Base-by-base conservation (phyloP, 768 basidiomycete genomes). In the Naganishia kalamii region DNA sequence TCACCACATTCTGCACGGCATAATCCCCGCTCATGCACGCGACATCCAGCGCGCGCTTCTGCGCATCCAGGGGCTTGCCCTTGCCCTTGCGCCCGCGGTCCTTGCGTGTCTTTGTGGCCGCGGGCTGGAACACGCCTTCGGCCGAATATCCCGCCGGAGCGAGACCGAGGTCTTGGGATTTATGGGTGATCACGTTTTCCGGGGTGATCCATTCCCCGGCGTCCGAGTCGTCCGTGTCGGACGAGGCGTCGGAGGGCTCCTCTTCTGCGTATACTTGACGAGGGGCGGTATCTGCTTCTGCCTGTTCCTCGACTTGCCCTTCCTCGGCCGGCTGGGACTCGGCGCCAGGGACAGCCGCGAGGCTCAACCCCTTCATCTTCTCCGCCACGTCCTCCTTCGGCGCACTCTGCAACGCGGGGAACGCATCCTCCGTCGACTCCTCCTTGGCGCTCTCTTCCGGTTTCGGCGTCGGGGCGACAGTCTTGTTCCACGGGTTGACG, bases 1-100 rank as follows among this genome's bases (percentile, higher is more conserved):
- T 79, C 68, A 94, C 79, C 23, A 98, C 90, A 72, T 99, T 99
- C 79, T 99, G 96, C 87, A 99, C 96, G 19, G 96, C 96, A 77
- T 92, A 98, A 83, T 99, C 96, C 23, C 90, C 90, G 10, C 96
- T 98, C 89, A 98, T 92, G 75, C 93, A 96, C 19, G 92, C 96
- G 5, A 84, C 85, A 60, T 81, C 82, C 49, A 94, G 81, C 60
- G 60, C 11, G n/a, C 37, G 21, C 32, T 25, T 29, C 23, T 29
- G 15, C 12, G 19, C 52, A 27, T 60, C 57, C 63, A 40, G 25
- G 17, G 40, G 37, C 32, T 44, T 64, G 37, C 43, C 33, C 44
- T 61, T 67, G 13, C 57, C 78, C 43, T 62, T 66, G 2, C 47
- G 23, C 21, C 46, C 54, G 23, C 35, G 57, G 17, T 43, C 44